Base-by-base conservation (phyloP, 345 rosid genomes). In the Salix viminalis region DNA sequence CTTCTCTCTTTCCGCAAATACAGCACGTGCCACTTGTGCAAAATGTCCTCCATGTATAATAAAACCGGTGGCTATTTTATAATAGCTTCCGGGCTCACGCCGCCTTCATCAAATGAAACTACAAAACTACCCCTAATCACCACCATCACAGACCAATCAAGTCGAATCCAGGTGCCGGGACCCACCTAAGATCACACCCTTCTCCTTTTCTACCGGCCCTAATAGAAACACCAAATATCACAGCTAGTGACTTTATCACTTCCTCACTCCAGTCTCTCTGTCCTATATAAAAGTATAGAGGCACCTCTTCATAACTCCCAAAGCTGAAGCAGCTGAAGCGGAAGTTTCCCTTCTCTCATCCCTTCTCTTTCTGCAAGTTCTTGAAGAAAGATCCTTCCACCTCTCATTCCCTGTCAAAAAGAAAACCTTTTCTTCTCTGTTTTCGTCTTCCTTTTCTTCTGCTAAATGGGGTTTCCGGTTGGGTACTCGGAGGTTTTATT, bases 401-500 rank as follows among this genome's bases (percentile, higher is more conserved):
- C 73, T 73, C 68, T 72, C 60, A 62, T 39, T 19, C 26, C 56
- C 10, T 54, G 5, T 8, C 73, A 30, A 42, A 26, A n/a, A 62
- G 30, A 32, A 73, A 16, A 1, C 28, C n/a, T 30, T 66, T 34
- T 34, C 30, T 23, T 69, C 32, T 62, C 61, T 66, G 26, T 70
- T 65, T 67, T 12, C 41, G 46, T 69, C 2, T 61, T 34, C 5
- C 15, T 68, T 16, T 30, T 32, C 36, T 14, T 11, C 36, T 14
- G 18, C 50, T 30, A 74, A 70, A 92, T 94, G 97, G 98, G 98
- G 2, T 94, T 92, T 76, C 95, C 98, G 11, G 88, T 92, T 41
- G 93, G 89, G 37, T 94, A 89, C 84, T 84, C 92, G 4, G 94
- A 94, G 69, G 91, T 91, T 7, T 88, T 86, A 81, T 65, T 92